A percentile compares a stretch with the other conserved stretches of the same genome.
Conservation (phyloP, 2,329 filamentous ascomycete species). For the Reticulascus tulasneorum region DNA sequence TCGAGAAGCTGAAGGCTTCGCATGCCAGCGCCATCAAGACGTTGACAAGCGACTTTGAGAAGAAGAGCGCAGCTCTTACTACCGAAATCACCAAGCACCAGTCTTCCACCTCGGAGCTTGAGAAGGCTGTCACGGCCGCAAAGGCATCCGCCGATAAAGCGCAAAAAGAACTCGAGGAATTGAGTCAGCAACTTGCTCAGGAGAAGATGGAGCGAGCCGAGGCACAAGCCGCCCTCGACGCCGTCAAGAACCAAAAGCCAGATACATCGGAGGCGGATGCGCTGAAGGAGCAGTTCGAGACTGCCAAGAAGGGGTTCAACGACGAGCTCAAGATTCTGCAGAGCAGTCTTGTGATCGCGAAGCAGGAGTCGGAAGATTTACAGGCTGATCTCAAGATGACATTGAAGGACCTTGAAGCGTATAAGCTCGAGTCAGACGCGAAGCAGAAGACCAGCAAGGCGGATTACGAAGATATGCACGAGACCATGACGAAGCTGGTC, state of each 20-base stretch:
- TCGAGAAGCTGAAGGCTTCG: constrained; percentile 35
- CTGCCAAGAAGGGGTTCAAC: constrained; percentile 43
- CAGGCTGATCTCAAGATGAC: constrained; percentile 42
- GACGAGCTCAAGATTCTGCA: constrained; percentile 33
- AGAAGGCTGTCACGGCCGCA: constrained; percentile 29
- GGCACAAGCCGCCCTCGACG: constrained; percentile 58
- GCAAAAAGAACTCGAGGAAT: constrained; percentile 44
- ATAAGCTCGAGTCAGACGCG: constrained; percentile 46
- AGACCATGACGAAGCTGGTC: constrained; percentile 56
- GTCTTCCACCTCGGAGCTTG: constrained; percentile 22
- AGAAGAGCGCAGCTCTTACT: constrained; percentile 21
- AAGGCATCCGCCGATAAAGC: constrained; percentile 32
- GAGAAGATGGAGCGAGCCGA: constrained; percentile 59
- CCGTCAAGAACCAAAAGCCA: constrained; percentile 49
- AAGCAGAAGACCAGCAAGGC: constrained; percentile 51
- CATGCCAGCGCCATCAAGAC: constrained; percentile 36
- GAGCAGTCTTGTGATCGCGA: constrained; percentile 29
- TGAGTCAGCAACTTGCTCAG: constrained; percentile 51
- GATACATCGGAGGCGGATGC: constrained; percentile 53
- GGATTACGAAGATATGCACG: constrained; percentile 62
- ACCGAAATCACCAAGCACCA: constrained; percentile 27
- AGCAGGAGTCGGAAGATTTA: constrained; percentile 25
- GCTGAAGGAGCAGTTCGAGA: constrained; percentile 46
- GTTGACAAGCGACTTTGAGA: constrained; percentile 35
- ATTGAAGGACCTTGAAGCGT: constrained; percentile 50